phyloP scores from a whole-genome alignment of 2,329 filamentous ascomycete species.

The Beauveria rudraprayagi region DNA sequence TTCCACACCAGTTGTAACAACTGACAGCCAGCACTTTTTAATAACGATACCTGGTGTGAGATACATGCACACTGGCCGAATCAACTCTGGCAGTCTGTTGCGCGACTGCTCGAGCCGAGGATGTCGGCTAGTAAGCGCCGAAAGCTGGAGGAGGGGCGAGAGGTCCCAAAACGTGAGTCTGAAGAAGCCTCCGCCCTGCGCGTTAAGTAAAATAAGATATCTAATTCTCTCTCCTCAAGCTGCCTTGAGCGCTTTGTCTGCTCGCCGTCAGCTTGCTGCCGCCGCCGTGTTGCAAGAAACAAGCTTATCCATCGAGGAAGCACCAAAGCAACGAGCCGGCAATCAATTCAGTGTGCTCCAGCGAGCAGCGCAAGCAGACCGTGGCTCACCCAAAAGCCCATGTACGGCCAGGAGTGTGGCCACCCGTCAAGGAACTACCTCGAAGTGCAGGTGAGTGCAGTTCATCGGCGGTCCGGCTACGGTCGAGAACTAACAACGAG shows the following conservation, averaged over 20 bases:
- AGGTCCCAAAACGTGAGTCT: conserved; percentile 23
- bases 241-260: conserved; percentile 31
- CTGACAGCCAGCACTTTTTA: not conserved
- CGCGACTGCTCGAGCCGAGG: not conserved
- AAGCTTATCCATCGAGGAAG: not conserved
- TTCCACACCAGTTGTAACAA: not conserved
- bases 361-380: not conserved
- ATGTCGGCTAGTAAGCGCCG: conserved; percentile 28
- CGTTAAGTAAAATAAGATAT: not conserved
- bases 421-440: not conserved
- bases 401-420: not conserved
- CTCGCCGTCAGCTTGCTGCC: conserved; percentile 22
- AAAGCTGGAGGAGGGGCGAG: conserved; percentile 26
- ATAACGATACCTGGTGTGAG: not conserved
- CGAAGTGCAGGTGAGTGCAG: not conserved
- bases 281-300: conserved; percentile 3
- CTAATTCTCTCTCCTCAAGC: conserved; percentile 9
- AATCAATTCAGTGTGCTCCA: conserved; percentile 11
- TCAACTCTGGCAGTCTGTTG: too few relatives aligned
- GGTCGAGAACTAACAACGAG: not conserved
- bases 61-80: not conserved
- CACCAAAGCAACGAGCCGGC: not conserved
- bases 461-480: not conserved
- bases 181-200: not conserved
- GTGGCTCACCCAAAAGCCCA: not conserved